Base-by-base conservation (phyloP, 139 green algal genomes). In the Nannochloris sp. region DNA sequence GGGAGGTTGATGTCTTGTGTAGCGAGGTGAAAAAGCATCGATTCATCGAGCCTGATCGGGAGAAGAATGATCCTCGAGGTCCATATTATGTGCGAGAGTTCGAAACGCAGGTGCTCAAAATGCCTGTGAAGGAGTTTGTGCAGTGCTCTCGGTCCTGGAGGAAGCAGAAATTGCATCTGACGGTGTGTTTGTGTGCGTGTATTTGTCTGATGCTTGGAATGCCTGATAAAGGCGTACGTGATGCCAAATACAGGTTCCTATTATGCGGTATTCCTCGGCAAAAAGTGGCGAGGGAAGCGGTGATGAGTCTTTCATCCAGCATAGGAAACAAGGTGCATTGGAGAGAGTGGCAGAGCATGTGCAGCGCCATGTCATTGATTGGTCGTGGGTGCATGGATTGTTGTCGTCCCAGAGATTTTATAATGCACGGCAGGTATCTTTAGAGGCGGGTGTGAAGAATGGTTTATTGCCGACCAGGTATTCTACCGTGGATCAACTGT, bases 41-140 rank as follows among this genome's bases (percentile, higher is more conserved):
- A 5, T 89, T 89, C 71, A 62, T 85, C 3, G 43, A 73, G 14
- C 65, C 19, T 23, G 78, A 85, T 19, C 14, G 16, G 1, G 19
- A 14, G 11, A 87, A 87, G 43, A 90, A 90, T 58, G 43, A 70
- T 1, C 4, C 24, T 21, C 34, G 21, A 27, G 73, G 65, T 18
- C 66, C 70, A 36, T 90, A 89, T 67, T 74, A 87, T 49, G 56
- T 90, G 7, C 48, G 82, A 2, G 75, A 87, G 73, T 82, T 80
- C 4, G 71, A 86, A 48, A 82, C 66, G 5, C 64, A 72, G 34
- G 49, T 54, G 11, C 57, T 84, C 31, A 18, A 61, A 8, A 79
- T 81, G 73, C 48, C 37, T 8, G 62, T 83, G 11, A 19, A 31
- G 10, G 76, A 84, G 15, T 83, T 81, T 57, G 68, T 62, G 24